These are phyloP conservation scores for Quercus phellos DNA, from an alignment of 331 rosid species.

Conservation along the genomic window DNA sequence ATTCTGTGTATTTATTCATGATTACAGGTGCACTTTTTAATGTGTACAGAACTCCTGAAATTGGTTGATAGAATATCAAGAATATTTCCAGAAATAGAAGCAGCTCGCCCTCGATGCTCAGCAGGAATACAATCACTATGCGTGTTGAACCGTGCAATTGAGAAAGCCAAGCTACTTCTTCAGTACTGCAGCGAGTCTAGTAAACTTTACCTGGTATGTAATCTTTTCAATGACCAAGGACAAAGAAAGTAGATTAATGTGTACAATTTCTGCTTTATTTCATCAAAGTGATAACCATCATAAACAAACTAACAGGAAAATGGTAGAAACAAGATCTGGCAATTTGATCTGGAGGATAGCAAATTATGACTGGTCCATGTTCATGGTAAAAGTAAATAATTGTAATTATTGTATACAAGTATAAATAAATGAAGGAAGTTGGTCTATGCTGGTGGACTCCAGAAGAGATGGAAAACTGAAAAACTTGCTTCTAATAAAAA, in stretches of 20 bases:
- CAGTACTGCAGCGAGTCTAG: constrained; percentile 65
- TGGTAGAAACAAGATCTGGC: not conserved
- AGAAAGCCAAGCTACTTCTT: constrained; percentile 55
- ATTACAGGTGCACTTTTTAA: constrained; percentile 58
- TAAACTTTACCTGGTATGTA: constrained; percentile 80
- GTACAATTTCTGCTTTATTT: not conserved
- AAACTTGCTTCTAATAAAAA: not conserved
- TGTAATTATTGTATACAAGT: too few species aligned
- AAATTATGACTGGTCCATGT: not conserved
- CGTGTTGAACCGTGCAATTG: constrained; percentile 39
- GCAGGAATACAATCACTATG: constrained; percentile 66
- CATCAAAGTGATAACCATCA: not conserved
- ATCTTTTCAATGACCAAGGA: not conserved
- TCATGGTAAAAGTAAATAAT: not conserved
- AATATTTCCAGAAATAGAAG: constrained; percentile 69
- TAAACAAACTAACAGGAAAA: not conserved
- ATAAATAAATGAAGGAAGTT: not conserved
- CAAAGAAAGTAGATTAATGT: not conserved
- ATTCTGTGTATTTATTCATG: constrained; percentile 16
- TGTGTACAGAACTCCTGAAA: constrained; percentile 59
- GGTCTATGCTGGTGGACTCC: not conserved
- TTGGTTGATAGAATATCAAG: constrained; percentile 42
- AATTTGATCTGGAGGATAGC: not conserved
- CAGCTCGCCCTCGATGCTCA: constrained; percentile 67
- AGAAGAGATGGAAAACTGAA: not conserved